phyloP scores from a whole-genome alignment of 768 basidiomycete species.

The Mycena haematopus region DNA sequence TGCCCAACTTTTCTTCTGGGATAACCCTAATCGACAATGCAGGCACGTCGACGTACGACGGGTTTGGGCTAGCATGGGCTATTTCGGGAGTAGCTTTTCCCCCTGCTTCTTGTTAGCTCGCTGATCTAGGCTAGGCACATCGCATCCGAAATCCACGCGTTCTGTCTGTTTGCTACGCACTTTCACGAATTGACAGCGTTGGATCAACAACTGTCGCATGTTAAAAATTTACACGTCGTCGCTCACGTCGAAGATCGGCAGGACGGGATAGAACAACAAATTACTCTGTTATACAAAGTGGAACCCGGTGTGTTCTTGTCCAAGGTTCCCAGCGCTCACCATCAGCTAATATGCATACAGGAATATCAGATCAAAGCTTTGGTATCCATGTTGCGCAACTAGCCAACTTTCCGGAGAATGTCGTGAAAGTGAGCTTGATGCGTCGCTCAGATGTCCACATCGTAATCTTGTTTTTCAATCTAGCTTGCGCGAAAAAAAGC shows the following conservation, averaged over 20 bases:
- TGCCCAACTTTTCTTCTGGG: slow-evolving; percentile 2
- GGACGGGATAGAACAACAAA: slow-evolving; percentile 76
- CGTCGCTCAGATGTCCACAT: neutral
- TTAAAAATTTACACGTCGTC: slow-evolving; percentile 95
- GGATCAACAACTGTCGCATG: slow-evolving; percentile 83
- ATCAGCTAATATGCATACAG: slow-evolving; percentile 46
- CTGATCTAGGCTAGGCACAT: slow-evolving; percentile 69
- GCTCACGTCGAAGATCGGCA: slow-evolving; percentile 84
- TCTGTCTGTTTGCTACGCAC: slow-evolving; percentile 97
- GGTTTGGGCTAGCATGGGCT: slow-evolving; percentile 97
- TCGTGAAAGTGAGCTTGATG: slow-evolving; percentile 71
- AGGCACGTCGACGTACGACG: slow-evolving; percentile 97
- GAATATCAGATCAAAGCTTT: slow-evolving; percentile 95
- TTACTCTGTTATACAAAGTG: slow-evolving; percentile 93
- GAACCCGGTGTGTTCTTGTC: slow-evolving; percentile 70
- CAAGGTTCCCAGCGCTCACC: neutral
- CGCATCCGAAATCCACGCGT: slow-evolving; percentile 88
- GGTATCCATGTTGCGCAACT: slow-evolving; percentile 97
- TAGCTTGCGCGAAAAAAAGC: slow-evolving; percentile 89
- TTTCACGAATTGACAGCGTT: slow-evolving; percentile 97
- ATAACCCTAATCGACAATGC: neutral
- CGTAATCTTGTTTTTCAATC: neutral
- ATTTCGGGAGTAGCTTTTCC: slow-evolving; percentile 83
- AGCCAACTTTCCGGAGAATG: slow-evolving; percentile 97
- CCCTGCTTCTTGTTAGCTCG: slow-evolving; percentile 1